A percentile compares a stretch with the other conserved stretches of the same genome.
These are phyloP conservation scores for Spergularia azorica DNA, from an alignment of 179 eudicot genomes.

Conservation along the genomic window DNA sequence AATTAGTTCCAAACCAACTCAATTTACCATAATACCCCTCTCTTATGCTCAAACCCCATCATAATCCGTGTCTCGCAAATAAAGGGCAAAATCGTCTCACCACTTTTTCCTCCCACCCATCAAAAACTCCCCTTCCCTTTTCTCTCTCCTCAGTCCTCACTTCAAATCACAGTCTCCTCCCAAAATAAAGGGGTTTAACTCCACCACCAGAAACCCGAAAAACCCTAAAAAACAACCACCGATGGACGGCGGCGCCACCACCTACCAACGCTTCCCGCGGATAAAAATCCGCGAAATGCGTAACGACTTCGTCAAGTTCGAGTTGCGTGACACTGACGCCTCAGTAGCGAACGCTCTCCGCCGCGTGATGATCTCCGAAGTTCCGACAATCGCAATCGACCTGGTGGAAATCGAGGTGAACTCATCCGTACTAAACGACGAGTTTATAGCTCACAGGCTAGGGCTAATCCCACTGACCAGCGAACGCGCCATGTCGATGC, in stretches of 20 bases:
- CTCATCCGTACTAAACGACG: conserved; percentile 91
- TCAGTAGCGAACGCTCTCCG: conserved; percentile 94
- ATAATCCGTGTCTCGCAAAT: too few species aligned
- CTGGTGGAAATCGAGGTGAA: conserved; percentile 94
- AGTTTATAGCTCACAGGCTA: conserved; percentile 87
- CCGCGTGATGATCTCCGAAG: conserved; percentile 92
- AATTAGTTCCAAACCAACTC: too few species aligned
- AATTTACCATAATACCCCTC: too few species aligned
- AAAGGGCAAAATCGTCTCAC: too few species aligned
- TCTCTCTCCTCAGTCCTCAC: neutral
- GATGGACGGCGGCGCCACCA: conserved; percentile 64
- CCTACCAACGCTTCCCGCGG: conserved; percentile 79
- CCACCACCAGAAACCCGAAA: neutral
- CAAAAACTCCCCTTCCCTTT: too few species aligned
- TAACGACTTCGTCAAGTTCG: conserved; percentile 78
- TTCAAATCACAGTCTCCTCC: neutral
- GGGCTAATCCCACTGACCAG: conserved; percentile 87
- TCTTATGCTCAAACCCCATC: too few species aligned
- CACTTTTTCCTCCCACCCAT: too few species aligned
- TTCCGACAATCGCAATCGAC: conserved; percentile 89
- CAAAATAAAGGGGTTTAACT: too few species aligned
- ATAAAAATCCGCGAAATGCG: conserved; percentile 75
- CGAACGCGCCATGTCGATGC: conserved; percentile 88
- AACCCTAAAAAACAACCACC: neutral
- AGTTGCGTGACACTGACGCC: conserved; percentile 76